Conservation (phyloP, 176 grass and related monocot genomes). For the Oropetium thomaeum region DNA sequence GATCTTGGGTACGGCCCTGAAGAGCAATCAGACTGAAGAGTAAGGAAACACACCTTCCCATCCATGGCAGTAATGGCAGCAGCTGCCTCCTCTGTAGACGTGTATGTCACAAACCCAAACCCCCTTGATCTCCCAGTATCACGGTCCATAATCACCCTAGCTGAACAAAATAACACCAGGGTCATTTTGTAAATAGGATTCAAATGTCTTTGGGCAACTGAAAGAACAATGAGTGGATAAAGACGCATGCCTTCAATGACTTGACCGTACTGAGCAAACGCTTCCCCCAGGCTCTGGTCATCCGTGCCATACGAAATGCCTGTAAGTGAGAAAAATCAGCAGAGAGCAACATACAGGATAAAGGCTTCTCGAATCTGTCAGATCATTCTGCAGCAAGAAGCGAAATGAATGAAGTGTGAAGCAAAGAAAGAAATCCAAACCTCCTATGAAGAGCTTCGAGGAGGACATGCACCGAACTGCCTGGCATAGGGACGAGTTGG, state of each 20-base stretch:
- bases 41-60: conserved; percentile 47
- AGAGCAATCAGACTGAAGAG: neutral
- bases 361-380: neutral
- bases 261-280: conserved; percentile 54
- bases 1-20: too few relatives aligned
- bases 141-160: conserved; percentile 57
- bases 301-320: conserved; percentile 69
- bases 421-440: neutral
- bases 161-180: conserved; percentile 34
- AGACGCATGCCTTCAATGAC: conserved; percentile 49
- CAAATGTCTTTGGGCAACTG: neutral
- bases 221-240: neutral
- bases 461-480: conserved; percentile 68
- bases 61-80: conserved; percentile 58
- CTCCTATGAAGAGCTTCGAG: conserved; percentile 65
- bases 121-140: conserved; percentile 63
- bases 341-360: neutral
- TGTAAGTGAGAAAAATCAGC: neutral
- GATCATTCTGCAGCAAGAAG: neutral
- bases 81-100: conserved; percentile 47
- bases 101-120: conserved; percentile 71
- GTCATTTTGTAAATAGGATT: neutral
- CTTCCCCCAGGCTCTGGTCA: conserved; percentile 55
- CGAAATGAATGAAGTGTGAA: neutral
- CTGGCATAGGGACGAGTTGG: conserved; percentile 48